These are phyloP conservation scores for Citrullus mucosospermus DNA, from an alignment of 306 rosid genomes.

Conservation along the genomic window DNA sequence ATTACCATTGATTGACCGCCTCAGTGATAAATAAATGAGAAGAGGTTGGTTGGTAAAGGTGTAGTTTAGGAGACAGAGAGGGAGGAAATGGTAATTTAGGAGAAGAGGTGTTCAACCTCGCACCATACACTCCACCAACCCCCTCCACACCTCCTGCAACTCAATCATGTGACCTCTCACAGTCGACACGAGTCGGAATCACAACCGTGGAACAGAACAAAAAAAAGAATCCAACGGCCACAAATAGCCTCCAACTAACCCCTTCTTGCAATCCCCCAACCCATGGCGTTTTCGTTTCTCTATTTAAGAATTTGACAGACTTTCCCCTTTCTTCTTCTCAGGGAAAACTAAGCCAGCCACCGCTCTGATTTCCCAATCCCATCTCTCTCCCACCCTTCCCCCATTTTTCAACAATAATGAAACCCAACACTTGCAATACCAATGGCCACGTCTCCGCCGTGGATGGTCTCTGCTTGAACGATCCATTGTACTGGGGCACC, in stretches of 20 bases:
- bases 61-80: neutral
- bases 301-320: neutral
- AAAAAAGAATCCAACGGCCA: neutral
- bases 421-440: neutral
- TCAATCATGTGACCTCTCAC: neutral
- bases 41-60: neutral
- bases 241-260: neutral
- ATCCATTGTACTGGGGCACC: neutral
- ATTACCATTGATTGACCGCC: too few species aligned
- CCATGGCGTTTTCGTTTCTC: neutral
- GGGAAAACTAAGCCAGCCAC: neutral
- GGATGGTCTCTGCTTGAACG: neutral
- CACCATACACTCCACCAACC: constrained; percentile 9
- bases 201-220: neutral
- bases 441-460: neutral
- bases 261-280: constrained; percentile 4
- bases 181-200: neutral
- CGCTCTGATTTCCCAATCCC: neutral
- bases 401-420: neutral
- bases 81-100: neutral
- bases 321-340: neutral
- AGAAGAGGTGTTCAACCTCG: neutral
- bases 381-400: neutral
- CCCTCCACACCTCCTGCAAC: neutral
- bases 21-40: neutral